These are phyloP conservation scores for Amanita jacksonii DNA, from an alignment of 768 basidiomycete species.

Conservation along the genomic window DNA sequence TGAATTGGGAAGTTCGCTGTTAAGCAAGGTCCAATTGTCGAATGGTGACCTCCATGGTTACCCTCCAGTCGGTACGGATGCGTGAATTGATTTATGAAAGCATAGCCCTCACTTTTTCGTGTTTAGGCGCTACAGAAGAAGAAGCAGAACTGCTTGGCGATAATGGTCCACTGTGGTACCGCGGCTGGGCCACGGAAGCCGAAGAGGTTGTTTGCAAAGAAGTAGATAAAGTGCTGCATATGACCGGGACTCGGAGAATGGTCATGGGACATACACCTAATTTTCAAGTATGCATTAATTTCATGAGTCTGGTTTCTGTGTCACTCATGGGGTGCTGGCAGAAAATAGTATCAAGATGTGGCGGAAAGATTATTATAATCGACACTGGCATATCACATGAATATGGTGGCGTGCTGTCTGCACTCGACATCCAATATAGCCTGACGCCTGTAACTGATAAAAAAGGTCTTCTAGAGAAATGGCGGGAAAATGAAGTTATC, in stretches of 20 bases:
- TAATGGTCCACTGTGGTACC: constrained; percentile 90
- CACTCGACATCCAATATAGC: constrained; percentile 79
- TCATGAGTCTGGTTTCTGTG: too few species aligned
- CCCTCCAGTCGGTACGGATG: constrained; percentile 41
- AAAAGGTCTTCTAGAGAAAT: constrained; percentile 27
- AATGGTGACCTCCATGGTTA: too few species aligned
- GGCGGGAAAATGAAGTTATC: constrained; percentile 57
- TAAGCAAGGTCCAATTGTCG: constrained; percentile 67
- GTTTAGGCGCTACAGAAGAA: constrained; percentile 49
- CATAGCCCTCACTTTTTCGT: too few species aligned
- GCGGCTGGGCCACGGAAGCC: constrained; percentile 78
- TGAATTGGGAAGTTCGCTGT: constrained; percentile 54
- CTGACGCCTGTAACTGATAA: constrained; percentile 50
- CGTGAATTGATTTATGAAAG: not conserved
- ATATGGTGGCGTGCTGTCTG: constrained; percentile 88
- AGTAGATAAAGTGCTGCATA: constrained; percentile 60
- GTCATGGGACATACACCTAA: constrained; percentile 97
- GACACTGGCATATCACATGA: constrained; percentile 97
- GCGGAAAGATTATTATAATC: constrained; percentile 91
- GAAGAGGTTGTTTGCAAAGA: constrained; percentile 62
- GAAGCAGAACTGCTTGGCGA: constrained; percentile 65
- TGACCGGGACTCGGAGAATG: constrained; percentile 78
- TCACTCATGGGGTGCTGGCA: too few species aligned
- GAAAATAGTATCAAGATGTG: constrained; percentile 78
- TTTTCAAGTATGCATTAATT: constrained; percentile 41